A percentile compares a stretch with the other conserved stretches of the same genome.
These are phyloP conservation scores for Aegilops tauschii DNA, from an alignment of 176 grass and related monocot species.

Conservation along the genomic window DNA sequence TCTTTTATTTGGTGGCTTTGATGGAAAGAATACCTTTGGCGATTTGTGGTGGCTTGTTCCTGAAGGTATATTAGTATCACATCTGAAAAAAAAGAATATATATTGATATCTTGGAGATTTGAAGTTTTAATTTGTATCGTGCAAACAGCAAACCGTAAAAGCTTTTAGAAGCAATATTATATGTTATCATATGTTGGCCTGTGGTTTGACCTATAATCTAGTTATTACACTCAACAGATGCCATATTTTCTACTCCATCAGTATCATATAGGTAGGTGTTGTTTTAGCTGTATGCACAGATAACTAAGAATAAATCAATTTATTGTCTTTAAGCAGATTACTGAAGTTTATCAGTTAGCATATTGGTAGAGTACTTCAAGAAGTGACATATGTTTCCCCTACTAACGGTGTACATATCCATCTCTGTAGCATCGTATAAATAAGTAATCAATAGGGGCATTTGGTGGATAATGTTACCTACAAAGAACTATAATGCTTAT, in stretches of 20 bases:
- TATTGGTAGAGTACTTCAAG: not conserved
- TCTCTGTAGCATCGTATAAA: not conserved
- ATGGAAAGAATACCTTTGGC: conserved; percentile 91
- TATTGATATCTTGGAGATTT: conserved; percentile 14
- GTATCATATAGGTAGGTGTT: not conserved
- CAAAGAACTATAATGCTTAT: not conserved
- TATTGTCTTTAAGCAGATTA: not conserved
- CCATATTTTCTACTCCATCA: conserved; percentile 1
- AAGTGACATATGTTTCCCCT: not conserved
- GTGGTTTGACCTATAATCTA: not conserved
- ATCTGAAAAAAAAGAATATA: not conserved
- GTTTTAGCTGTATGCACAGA: not conserved
- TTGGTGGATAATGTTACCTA: not conserved
- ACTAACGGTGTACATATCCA: not conserved
- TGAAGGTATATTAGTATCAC: conserved; percentile 65
- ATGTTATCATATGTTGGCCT: not conserved
- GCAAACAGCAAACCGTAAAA: not conserved
- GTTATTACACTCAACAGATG: not conserved
- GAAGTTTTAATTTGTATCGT: not conserved
- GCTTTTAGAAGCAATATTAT: not conserved
- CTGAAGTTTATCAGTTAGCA: not conserved
- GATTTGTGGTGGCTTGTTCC: conserved; percentile 99
- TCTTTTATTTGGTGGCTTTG: conserved; percentile 98
- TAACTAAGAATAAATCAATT: not conserved
- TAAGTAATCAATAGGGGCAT: not conserved